Conservation (phyloP, 495 filamentous ascomycete species). For the Talaromyces liani region DNA sequence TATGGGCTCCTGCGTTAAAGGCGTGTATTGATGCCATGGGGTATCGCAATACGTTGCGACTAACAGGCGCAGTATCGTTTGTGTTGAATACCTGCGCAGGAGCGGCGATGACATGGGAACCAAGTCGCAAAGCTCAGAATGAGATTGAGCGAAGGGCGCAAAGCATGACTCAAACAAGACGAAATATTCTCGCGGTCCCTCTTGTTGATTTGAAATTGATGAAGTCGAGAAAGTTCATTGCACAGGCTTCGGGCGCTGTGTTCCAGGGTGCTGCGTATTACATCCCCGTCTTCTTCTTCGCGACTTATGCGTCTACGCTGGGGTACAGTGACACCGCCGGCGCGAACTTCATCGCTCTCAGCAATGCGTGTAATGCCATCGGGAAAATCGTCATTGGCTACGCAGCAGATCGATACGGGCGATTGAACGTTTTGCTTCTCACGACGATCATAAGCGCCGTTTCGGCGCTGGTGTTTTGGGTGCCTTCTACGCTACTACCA, state of each 20-base stretch:
- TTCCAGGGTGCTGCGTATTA: slow-evolving; percentile 15
- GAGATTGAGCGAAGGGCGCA: slow-evolving; percentile 15
- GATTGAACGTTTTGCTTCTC: slow-evolving; percentile 30
- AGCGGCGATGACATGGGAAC: slow-evolving; percentile 36
- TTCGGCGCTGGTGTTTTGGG: slow-evolving; percentile 28
- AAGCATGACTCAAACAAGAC: slow-evolving; percentile 9
- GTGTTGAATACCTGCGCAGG: slow-evolving; percentile 19
- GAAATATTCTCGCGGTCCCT: slow-evolving; percentile 22
- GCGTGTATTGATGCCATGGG: slow-evolving; percentile 28
- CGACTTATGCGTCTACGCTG: slow-evolving; percentile 10
- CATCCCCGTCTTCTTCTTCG: slow-evolving; percentile 18
- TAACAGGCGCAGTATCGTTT: slow-evolving; percentile 38
- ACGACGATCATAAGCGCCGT: slow-evolving; percentile 31
- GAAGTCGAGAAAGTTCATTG: slow-evolving; percentile 21
- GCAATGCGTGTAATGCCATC: slow-evolving; percentile 18
- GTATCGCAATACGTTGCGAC: slow-evolving; percentile 53
- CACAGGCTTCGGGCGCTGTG: slow-evolving; percentile 29
- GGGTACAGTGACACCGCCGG: slow-evolving; percentile 11
- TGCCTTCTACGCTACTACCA: slow-evolving; percentile 23
- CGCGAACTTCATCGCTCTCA: slow-evolving; percentile 17
- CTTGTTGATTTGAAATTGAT: slow-evolving; percentile 30
- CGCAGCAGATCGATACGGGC: slow-evolving; percentile 23
- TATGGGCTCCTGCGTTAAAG: slow-evolving; percentile 15
- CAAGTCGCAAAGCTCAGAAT: slow-evolving; percentile 35
- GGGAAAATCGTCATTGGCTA: slow-evolving; percentile 16